Percentiles rank a stretch among this genome's conserved stretches.
Evolutionary conservation across 2,329 filamentous ascomycete species (phyloP).

Genomic region (Pyricularia sp.): DNA sequence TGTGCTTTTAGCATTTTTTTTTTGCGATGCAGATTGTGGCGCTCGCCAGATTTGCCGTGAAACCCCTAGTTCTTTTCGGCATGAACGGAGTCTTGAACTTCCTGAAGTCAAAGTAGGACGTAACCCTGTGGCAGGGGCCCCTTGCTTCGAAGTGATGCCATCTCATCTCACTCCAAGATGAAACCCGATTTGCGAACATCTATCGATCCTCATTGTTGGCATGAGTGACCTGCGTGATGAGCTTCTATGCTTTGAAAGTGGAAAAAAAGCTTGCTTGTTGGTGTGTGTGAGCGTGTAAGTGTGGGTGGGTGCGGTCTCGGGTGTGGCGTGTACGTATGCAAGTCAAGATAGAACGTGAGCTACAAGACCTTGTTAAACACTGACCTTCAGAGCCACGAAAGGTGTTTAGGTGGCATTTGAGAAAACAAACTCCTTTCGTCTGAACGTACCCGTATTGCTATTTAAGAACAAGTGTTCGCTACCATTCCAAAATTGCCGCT

Average conservation of each 20-base stretch:
- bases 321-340: background rate
- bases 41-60: background rate
- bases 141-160: background rate
- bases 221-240: background rate
- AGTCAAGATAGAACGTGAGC: background rate
- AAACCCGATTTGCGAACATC: background rate
- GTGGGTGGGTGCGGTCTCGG: background rate
- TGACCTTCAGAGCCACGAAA: background rate
- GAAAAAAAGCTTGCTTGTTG: background rate
- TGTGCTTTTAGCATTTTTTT: background rate
- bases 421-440: background rate
- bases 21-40: background rate
- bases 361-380: background rate
- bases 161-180: background rate
- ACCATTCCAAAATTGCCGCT: background rate
- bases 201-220: background rate
- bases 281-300: background rate
- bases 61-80: background rate
- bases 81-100: background rate
- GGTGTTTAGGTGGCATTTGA: background rate
- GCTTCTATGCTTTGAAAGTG: background rate
- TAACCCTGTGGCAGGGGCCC: background rate
- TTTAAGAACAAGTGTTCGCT: background rate
- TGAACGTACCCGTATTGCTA: background rate
- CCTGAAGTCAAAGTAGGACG: background rate